Evolutionary conservation across 306 rosid species (phyloP).

Genomic region (Hylodesmum podocarpum): DNA sequence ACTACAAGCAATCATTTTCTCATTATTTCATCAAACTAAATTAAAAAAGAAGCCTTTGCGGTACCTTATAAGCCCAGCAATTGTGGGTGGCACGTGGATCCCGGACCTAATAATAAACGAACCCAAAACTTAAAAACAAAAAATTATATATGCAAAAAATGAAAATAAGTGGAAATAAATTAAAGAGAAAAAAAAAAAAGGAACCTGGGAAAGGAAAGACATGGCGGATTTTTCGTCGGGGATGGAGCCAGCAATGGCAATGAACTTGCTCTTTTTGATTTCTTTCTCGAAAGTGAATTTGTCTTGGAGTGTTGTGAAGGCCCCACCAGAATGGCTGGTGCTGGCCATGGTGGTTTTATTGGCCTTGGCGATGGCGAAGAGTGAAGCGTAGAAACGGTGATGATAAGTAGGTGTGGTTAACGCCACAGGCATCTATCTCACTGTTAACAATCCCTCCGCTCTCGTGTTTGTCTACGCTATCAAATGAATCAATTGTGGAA

Average conservation of each 20-base stretch:
- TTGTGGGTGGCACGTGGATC: slow-evolving; percentile 89
- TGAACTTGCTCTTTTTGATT: slow-evolving; percentile 89
- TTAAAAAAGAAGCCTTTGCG: neutral
- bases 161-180: neutral
- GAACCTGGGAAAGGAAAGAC: slow-evolving; percentile 80
- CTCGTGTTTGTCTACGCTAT: neutral
- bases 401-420: slow-evolving; percentile 21
- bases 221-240: slow-evolving; percentile 75
- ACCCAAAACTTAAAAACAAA: neutral
- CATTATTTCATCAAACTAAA: neutral
- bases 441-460: neutral
- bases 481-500: neutral
- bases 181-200: neutral
- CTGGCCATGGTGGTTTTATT: slow-evolving; percentile 50
- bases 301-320: slow-evolving; percentile 70
- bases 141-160: neutral
- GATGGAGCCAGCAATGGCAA: slow-evolving; percentile 77
- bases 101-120: slow-evolving; percentile 54
- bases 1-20: neutral
- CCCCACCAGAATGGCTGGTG: slow-evolving; percentile 47
- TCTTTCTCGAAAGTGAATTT: slow-evolving; percentile 61
- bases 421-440: slow-evolving; percentile 42
- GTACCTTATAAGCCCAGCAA: slow-evolving; percentile 95
- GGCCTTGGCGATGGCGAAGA: slow-evolving; percentile 39
- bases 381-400: slow-evolving; percentile 46